Base-by-base conservation (phyloP, 169 alveolate genomes). In the Besnoitia besnoiti region DNA sequence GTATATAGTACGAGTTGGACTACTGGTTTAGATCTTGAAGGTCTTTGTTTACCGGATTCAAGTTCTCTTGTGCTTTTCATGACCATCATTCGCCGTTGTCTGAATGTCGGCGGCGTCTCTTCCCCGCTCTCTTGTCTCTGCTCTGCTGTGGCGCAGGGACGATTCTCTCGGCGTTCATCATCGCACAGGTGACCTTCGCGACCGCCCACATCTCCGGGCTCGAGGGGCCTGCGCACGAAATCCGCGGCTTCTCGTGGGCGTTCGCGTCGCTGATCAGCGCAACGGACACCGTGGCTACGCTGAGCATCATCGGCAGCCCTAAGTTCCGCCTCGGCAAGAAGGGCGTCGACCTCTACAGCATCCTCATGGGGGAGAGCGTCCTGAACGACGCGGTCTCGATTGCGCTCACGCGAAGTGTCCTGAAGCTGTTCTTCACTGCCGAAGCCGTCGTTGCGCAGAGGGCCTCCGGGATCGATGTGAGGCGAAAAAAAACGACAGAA, bases 301-400 rank as follows among this genome's bases (percentile, higher is more conserved):
- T 90, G 24, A 46, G 89, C 46, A 14, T 90, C 61, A 40, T 90
- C 40, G 76, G 62, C 50, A 40, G 84, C 5, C 85, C 85, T 62
- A 33, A 51, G 47, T 85, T 85, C 55, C 76, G 76, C 46, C 90
- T 82, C 10, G 90, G 75, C 39, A 39, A 49, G n/a, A 49, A 49
- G 46, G 90, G 90, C 73, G 75, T 82, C 49, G 46, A 75, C 37
- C 42, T 89, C 30, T 46, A 49, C 80, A 47, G 80, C 59, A 37
- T 89, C 42, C 30, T 89, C 16, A 62, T 89, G 75, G 93, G 93
- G 39, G 93, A 90, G 84, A 51, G 84, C 4, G 87, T 90, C 33
- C 67, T 90, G 46, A 90, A 90, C 90, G 93, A 90, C 50, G 93
- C 93, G 27, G 90, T 90, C 30, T 51, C 90, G 24, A 76, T 90